Evolutionary conservation across 2,329 filamentous ascomycete genomes (phyloP), one percentile per base, ranked within the genome.

Genomic region (Dactylonectria estremocensis): DNA sequence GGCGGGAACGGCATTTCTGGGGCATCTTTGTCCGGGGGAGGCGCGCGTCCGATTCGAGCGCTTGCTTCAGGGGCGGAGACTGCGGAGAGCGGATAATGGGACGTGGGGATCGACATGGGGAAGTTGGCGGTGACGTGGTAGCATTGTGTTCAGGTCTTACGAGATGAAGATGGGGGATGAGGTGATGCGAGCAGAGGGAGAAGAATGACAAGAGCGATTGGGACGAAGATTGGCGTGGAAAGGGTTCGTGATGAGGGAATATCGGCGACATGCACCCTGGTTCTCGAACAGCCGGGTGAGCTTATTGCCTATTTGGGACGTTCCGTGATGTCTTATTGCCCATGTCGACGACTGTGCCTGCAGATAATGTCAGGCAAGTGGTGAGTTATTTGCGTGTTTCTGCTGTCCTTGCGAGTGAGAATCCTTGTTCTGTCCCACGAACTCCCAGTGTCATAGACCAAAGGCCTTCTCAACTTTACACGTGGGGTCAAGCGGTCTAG

Each of bases 21-120:
- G 58, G 52, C 33, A 54, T 53, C 60, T 58, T 49, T 43, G 46
- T 22, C 61, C 49, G 61, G 59, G 60, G 61, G 50, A 59, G 55
- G 20, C 9, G 28, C 20, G 31, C 22, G 64, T 63, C 59, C 54
- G 64, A 67, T 67, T 67, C 64, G 64, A 67, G 64, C 64, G 64
- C 64, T 67, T 67, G 52, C 40, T 8, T n/a, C 7, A 6, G n/a
- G n/a, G 31, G 33, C 11, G 46, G 35, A 54, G 22, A 37, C 49
- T 40, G 62, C 14, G 18, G 55, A 45, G 53, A 16, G 40, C 4
- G 53, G 3, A 46, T 55, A 46, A 59, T 46, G 16, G 16, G 62
- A 48, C n/a, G 35, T 37, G 28, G 14, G 33, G 24, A 52, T 24
- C 28, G 37, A 40, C 40, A 43, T 43, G 28, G 20, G n/a, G n/a